Percentiles rank a stretch among this genome's conserved stretches.
Conservation (phyloP, 2,329 filamentous ascomycete genomes). For the Ceratocystis albifundus region DNA sequence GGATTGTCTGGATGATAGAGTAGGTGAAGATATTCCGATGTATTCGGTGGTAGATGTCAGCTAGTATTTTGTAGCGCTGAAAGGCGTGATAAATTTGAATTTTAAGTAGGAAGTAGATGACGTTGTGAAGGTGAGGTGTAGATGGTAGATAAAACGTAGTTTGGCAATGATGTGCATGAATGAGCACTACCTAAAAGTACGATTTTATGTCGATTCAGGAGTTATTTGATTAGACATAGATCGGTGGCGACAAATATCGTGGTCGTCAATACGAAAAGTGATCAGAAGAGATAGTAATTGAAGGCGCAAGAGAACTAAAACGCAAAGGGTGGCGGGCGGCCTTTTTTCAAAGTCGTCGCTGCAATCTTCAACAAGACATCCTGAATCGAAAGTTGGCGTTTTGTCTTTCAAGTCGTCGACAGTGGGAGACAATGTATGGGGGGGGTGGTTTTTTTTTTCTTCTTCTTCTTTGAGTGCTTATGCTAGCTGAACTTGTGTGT, state of each 20-base stretch:
- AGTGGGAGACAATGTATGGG: background rate
- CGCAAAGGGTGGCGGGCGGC: background rate
- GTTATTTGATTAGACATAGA: slow-evolving; percentile 32
- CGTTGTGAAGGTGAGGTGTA: too few relatives aligned
- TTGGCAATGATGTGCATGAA: background rate
- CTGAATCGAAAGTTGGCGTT: background rate
- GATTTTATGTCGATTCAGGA: background rate
- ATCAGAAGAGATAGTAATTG: background rate
- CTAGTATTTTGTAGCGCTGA: background rate
- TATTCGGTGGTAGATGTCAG: background rate
- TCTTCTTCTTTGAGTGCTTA: background rate
- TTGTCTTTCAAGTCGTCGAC: background rate
- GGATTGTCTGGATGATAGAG: background rate
- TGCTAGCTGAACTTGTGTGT: background rate
- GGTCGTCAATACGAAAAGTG: slow-evolving; percentile 1
- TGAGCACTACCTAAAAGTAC: background rate
- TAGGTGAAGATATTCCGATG: too few relatives aligned
- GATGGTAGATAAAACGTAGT: too few relatives aligned
- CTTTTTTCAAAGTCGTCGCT: slow-evolving; percentile 3
- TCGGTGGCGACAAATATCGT: slow-evolving; percentile 14
- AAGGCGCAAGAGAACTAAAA: background rate
- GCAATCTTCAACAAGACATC: slow-evolving; percentile 4
- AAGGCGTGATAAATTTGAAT: too few relatives aligned
- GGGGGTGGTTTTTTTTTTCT: too few relatives aligned
- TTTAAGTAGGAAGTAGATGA: too few relatives aligned